Conservation (phyloP, 2,329 filamentous ascomycete species). For the Calonectria ilicicola region DNA sequence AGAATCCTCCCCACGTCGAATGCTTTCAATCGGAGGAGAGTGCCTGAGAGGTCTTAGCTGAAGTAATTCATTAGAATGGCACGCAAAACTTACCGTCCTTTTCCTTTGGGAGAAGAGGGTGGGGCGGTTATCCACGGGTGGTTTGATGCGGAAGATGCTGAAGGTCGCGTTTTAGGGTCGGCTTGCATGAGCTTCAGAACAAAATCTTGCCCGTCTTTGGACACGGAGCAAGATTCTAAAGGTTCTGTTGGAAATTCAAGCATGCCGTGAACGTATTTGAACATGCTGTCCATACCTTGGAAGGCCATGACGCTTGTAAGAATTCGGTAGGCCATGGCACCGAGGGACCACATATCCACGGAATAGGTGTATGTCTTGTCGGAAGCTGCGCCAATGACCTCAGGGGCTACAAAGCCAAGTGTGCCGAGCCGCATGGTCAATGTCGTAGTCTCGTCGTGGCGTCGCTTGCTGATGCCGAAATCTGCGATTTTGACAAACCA, state of each 20-base stretch:
- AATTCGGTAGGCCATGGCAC: neutral
- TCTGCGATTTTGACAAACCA: conserved; percentile 12
- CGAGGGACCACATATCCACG: conserved; percentile 6
- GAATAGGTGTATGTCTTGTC: neutral
- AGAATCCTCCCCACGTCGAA: neutral
- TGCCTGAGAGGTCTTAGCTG: no score
- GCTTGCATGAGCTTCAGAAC: neutral
- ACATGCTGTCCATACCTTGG: neutral
- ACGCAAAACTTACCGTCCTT: neutral
- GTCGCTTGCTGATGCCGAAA: conserved; percentile 10
- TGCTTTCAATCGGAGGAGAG: neutral
- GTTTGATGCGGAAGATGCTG: neutral
- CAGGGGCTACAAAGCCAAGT: neutral
- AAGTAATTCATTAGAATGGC: no score
- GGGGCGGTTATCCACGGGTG: neutral
- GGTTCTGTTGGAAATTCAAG: neutral
- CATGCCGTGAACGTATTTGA: neutral
- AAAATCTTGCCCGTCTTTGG: neutral
- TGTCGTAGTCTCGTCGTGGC: neutral
- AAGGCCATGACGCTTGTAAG: neutral
- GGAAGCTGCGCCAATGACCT: neutral
- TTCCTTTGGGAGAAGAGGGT: neutral
- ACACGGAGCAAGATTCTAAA: neutral
- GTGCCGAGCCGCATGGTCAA: neutral
- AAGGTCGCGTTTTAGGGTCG: neutral